A percentile compares a stretch with the other conserved stretches of the same genome.
Evolutionary conservation across 768 basidiomycete genomes (phyloP).

Genomic region (Rhodotorula diobovata): DNA sequence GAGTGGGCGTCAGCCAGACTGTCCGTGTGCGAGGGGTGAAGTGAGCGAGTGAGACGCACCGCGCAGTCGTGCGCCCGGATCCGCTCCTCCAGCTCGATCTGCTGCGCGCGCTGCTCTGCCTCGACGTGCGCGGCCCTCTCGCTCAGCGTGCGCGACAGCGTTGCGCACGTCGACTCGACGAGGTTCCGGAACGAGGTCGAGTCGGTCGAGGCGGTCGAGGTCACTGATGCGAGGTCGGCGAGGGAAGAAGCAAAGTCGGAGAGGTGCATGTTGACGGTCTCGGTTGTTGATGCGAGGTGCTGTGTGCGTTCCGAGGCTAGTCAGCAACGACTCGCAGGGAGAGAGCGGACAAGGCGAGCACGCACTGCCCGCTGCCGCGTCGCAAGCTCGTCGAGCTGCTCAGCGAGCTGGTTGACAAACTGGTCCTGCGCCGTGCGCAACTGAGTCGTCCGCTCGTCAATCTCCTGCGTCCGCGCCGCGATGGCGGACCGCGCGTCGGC

Average conservation of each 20-base stretch:
- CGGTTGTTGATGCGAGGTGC: slow-evolving; percentile 13
- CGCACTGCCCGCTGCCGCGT: slow-evolving; percentile 6
- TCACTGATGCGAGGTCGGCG: not conserved
- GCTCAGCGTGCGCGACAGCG: not conserved
- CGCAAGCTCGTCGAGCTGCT: slow-evolving; percentile 4
- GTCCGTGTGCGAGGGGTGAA: too few species aligned
- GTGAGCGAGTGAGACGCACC: not conserved
- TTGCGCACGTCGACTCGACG: slow-evolving; percentile 17
- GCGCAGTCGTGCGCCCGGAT: not conserved
- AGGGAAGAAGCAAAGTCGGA: not conserved
- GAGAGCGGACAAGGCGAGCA: not conserved
- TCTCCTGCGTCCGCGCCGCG: not conserved
- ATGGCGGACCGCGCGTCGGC: slow-evolving; percentile 4
- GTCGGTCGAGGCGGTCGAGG: not conserved
- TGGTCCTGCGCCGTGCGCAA: slow-evolving; percentile 12
- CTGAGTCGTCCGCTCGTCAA: slow-evolving; percentile 2
- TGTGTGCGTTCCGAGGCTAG: not conserved
- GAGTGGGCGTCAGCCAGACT: too few species aligned
- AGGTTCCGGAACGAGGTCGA: slow-evolving; percentile 5
- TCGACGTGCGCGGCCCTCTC: not conserved
- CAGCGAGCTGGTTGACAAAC: slow-evolving; percentile 5
- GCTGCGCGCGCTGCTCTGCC: not conserved
- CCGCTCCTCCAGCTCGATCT: not conserved
- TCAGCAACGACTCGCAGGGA: too few species aligned
- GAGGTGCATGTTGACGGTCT: slow-evolving; percentile 5